These are phyloP conservation scores for Penicillium sp. DNA, from an alignment of 2,329 filamentous ascomycete genomes.

Conservation along the genomic window DNA sequence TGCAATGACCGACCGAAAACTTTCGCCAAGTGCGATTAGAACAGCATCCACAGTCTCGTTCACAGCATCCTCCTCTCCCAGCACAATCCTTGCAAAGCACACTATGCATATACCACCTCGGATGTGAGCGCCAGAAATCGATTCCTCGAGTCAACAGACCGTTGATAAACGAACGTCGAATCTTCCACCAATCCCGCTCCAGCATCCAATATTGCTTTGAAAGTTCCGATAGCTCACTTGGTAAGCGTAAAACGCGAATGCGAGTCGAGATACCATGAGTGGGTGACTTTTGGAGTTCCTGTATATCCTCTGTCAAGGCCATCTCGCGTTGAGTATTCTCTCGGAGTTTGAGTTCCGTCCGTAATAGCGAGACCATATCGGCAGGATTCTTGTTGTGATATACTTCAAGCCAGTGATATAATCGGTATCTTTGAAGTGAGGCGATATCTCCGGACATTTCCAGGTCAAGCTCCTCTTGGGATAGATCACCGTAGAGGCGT, in stretches of 20 bases:
- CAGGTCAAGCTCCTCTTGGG: neutral
- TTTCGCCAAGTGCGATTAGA: too few species aligned
- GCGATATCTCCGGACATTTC: neutral
- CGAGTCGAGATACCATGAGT: neutral
- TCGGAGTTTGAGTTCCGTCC: neutral
- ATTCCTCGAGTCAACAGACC: neutral
- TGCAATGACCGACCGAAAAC: too few species aligned
- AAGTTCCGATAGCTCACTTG: too few species aligned
- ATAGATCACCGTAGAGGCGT: neutral
- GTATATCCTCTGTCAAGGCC: neutral
- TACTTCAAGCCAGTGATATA: neutral
- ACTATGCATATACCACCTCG: slow-evolving; percentile 8
- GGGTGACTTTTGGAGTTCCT: neutral
- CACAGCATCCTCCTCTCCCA: neutral
- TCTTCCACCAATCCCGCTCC: neutral
- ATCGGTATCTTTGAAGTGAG: neutral
- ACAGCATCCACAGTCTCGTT: neutral
- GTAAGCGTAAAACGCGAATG: too few species aligned
- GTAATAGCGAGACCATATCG: neutral
- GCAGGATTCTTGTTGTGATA: neutral
- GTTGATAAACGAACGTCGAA: neutral
- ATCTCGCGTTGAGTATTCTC: neutral
- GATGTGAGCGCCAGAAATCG: slow-evolving; percentile 8
- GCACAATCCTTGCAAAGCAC: slow-evolving; percentile 1
- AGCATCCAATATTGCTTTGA: too few species aligned